These are phyloP conservation scores for Stenogyne calaminthoides DNA, from an alignment of 305 asterid species.

Conservation along the genomic window DNA sequence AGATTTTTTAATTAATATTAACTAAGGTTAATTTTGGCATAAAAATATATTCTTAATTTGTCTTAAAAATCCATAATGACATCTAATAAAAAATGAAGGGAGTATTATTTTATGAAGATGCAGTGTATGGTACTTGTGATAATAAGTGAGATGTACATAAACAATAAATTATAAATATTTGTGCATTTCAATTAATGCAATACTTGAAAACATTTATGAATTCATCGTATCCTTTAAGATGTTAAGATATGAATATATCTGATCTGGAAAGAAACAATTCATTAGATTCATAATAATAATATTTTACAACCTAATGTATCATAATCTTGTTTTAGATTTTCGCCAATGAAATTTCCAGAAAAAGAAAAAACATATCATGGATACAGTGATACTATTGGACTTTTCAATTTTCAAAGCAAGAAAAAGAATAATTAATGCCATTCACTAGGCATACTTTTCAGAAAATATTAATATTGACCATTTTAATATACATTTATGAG, in stretches of 20 bases:
- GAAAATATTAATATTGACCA: neutral
- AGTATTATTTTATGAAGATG: neutral
- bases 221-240: neutral
- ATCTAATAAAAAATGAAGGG: too few species aligned
- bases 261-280: neutral
- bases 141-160: neutral
- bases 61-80: too few species aligned
- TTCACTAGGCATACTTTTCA: neutral
- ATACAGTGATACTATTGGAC: neutral
- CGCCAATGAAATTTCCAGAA: neutral
- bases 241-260: neutral
- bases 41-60: too few species aligned
- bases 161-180: neutral
- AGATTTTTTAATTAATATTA: too few species aligned
- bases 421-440: neutral
- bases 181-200: neutral
- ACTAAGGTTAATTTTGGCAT: too few species aligned
- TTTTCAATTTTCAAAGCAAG: neutral
- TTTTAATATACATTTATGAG: neutral
- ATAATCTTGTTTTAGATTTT: neutral
- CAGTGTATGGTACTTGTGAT: neutral
- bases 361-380: neutral
- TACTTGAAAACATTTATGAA: neutral
- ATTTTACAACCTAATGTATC: neutral
- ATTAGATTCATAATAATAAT: neutral